Base-by-base conservation (phyloP, 805 yeast genomes). In the Lipomyces chichibuensis region DNA sequence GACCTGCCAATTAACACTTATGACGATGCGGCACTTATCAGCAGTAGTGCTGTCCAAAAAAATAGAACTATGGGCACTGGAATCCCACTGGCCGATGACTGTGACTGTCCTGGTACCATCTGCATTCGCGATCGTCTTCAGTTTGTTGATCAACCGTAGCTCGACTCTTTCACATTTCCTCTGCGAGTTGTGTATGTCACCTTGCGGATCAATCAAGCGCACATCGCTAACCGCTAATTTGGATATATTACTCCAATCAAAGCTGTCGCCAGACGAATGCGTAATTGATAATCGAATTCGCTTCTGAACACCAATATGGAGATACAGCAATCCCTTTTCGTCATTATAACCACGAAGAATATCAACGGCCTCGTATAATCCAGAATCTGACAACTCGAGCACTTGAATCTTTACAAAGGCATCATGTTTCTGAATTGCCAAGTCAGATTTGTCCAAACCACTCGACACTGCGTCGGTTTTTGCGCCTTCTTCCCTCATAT, bases 21-120 rank as follows among this genome's bases (percentile, higher is more conserved):
- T 54, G 8, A 63, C 63, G 14, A 71, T 62, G 11, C 57, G 55
- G 59, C 59, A 58, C 17, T 65, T 66, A 20, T 69, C 69, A 11
- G 62, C 61, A 17, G 74, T 71, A 20, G 71, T 39, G 27, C 63
- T 62, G 35, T 71, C 73, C 23, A 71, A 59, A 33, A 57, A 57
- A 5, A 59, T 55, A 7, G 68, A 61, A 14, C 51, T 55, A 59
- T 71, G 74, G 6, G 71, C 74, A 23, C 73, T 70, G 29, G 71
- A 66, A 35, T 71, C 74, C 74, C 74, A 71, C 46, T 71, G 74
- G 11, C 69, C 73, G n/a, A 60, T 53, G 1, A 71, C 63, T 4
- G 56, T 37, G 8, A 71, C 64, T 14, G 71, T 71, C 13, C 71
- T 60, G 6, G 72, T 66, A 3, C 74, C 74, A 52, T 71, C 73